Base-by-base conservation (phyloP, 139 green algal species). In the Pleodorina starrii region DNA sequence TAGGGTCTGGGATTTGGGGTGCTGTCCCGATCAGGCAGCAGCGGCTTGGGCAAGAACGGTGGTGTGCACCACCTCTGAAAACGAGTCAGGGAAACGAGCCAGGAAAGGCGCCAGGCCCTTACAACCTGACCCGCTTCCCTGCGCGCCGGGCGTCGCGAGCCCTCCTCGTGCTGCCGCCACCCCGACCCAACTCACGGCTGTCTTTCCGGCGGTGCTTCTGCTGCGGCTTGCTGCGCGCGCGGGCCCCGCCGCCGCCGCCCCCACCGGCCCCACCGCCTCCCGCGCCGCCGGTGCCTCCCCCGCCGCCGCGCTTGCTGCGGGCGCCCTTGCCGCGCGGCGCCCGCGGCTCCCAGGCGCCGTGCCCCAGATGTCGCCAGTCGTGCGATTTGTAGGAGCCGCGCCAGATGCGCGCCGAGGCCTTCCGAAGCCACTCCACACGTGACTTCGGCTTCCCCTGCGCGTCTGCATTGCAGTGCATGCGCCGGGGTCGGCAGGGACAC, bases 291-390 rank as follows among this genome's bases (percentile, higher is more conserved):
- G n/a, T 16, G 48, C 48, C 48, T 21, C 54, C 60, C 36, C 54
- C 51, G 54, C 36, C 60, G n/a, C 60, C 43, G 35, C 59, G 43
- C 35, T 40, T 66, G 63, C 48, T 81, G 25, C 48, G n/a, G 46
- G 40, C 25, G 81, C 66, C 54, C 69, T 79, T 88, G 83, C 32
- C 46, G 6, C 21, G 32, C 7, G 68, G 5, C 4, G 46, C 35
- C 0, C 54, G 74, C 25, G 92, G 92, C 85, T 89, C 89, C 93
- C 92, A 94, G 2, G 91, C 90, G 16, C 93, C 91, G 25, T 90
- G 91, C 40, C 93, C 93, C 35, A 96, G 86, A 42, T 93, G 77
- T 48, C 81, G 78, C 93, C 93, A 96, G 85, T 94, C 86, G 35
- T 50, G 59, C 32, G 43, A 44, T 16, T 89, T 90, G 73, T 93